phyloP scores from a whole-genome alignment of 345 rosid genomes.

The Sisymbrium irio region DNA sequence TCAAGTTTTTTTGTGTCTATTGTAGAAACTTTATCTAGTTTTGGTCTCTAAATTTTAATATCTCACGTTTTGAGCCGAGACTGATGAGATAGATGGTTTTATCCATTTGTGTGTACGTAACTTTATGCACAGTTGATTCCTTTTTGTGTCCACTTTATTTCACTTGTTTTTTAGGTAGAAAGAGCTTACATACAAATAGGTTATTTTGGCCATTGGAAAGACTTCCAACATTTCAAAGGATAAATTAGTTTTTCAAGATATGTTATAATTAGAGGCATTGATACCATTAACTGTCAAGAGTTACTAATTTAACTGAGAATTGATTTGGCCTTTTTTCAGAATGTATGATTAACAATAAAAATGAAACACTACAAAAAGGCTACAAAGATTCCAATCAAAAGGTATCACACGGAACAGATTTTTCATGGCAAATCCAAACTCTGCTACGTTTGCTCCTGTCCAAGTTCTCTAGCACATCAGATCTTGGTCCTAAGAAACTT shows the following conservation, averaged over 20 bases:
- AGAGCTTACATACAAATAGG: neutral
- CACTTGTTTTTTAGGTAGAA: neutral
- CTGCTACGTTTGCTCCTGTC: constrained; percentile 24
- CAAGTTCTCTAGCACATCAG: constrained; percentile 19
- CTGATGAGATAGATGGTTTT: neutral
- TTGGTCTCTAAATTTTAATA: neutral
- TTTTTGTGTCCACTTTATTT: neutral
- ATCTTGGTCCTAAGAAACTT: constrained; percentile 26
- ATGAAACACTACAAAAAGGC: constrained; percentile 13
- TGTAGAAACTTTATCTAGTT: neutral
- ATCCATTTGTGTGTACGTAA: neutral
- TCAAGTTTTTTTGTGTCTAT: no score
- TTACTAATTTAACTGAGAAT: constrained; percentile 11
- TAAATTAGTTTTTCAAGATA: neutral
- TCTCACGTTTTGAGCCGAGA: neutral
- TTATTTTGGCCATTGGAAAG: neutral
- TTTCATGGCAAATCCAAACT: constrained; percentile 27
- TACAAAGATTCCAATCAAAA: constrained; percentile 19
- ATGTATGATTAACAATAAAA: constrained; percentile 13
- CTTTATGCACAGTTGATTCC: neutral
- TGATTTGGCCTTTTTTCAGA: constrained; percentile 17
- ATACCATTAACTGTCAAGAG: neutral
- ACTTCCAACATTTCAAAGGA: neutral
- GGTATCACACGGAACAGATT: constrained; percentile 22
- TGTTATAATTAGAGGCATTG: neutral